Conservation (phyloP, 2,329 filamentous ascomycete genomes). For the Chaetomiaceae sp. region DNA sequence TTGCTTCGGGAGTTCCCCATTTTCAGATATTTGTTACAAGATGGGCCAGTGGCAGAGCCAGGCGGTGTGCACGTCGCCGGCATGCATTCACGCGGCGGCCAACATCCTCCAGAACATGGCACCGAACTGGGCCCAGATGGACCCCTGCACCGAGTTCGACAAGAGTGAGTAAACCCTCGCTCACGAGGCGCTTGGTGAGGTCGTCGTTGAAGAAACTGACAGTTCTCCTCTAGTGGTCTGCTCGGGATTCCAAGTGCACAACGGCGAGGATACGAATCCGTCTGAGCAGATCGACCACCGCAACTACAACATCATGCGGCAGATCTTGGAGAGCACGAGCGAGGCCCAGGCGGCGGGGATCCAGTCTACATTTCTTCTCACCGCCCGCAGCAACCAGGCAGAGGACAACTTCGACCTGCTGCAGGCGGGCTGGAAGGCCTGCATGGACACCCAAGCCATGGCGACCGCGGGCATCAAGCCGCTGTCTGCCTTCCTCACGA, state of each 20-base stretch:
- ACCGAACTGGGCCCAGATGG: slow-evolving; percentile 52
- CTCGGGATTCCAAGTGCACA: slow-evolving; percentile 5
- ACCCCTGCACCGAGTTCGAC: slow-evolving; percentile 65
- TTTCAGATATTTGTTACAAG: neutral
- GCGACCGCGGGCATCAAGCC: slow-evolving; percentile 50
- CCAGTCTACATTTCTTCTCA: slow-evolving; percentile 4
- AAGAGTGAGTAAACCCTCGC: slow-evolving; percentile 30
- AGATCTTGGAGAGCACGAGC: slow-evolving; percentile 7
- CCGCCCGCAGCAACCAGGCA: slow-evolving; percentile 32
- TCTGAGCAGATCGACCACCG: neutral
- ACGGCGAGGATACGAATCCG: neutral
- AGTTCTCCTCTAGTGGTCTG: slow-evolving; percentile 10
- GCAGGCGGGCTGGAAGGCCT: slow-evolving; percentile 58
- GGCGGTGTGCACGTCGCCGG: slow-evolving; percentile 48
- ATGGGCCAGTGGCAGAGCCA: slow-evolving; percentile 19
- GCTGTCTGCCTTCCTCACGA: slow-evolving; percentile 48
- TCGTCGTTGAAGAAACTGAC: neutral
- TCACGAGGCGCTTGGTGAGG: neutral
- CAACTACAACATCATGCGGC: slow-evolving; percentile 3
- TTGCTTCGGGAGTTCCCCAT: too few relatives aligned
- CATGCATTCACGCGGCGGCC: slow-evolving; percentile 58
- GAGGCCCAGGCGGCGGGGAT: slow-evolving; percentile 10
- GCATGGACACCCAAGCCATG: slow-evolving; percentile 55
- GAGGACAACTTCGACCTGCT: slow-evolving; percentile 61
- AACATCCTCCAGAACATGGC: slow-evolving; percentile 47